Evolutionary conservation across 352 stramenopile species (phyloP).

Genomic region (Phytophthora multivora): DNA sequence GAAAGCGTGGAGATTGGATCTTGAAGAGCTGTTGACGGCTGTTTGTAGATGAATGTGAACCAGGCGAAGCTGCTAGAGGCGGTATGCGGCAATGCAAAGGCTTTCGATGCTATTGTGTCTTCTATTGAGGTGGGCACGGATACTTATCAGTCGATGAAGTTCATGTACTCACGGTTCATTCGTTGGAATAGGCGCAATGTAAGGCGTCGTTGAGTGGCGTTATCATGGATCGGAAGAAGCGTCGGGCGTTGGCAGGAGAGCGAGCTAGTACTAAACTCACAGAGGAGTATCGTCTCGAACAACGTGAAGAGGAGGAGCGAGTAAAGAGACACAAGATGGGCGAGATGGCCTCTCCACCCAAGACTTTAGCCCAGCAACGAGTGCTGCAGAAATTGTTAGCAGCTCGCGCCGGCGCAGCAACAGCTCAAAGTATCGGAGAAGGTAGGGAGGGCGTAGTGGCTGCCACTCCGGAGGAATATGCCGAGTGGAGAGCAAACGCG

Average conservation of each 20-base stretch:
- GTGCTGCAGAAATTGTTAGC: conserved; percentile 27
- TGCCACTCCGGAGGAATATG: conserved; percentile 38
- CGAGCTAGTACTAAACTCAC: conserved; percentile 21
- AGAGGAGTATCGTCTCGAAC: conserved; percentile 25
- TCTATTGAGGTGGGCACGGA: conserved; percentile 57
- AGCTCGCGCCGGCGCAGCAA: conserved; percentile 3
- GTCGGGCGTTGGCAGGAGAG: conserved; percentile 14
- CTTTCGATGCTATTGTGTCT: conserved; percentile 70
- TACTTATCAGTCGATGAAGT: background rate
- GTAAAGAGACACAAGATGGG: conserved; percentile 27
- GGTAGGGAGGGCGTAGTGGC: background rate
- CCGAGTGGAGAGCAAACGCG: conserved; percentile 34
- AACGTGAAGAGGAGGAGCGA: conserved; percentile 35
- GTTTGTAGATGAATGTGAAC: conserved; percentile 59
- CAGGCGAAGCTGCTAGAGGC: conserved; percentile 58
- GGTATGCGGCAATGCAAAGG: conserved; percentile 62
- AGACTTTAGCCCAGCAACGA: conserved; percentile 23
- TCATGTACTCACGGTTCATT: too few relatives aligned
- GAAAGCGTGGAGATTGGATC: background rate
- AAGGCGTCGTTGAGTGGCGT: conserved; percentile 48
- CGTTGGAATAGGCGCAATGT: conserved; percentile 37
- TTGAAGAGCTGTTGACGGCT: conserved; percentile 13
- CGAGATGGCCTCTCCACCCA: conserved; percentile 10
- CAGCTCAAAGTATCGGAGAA: conserved; percentile 1
- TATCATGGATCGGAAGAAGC: conserved; percentile 44